These are phyloP conservation scores for Aristolochia fimbriata DNA, from an alignment of 164 flowering plant genomes.

Conservation along the genomic window DNA sequence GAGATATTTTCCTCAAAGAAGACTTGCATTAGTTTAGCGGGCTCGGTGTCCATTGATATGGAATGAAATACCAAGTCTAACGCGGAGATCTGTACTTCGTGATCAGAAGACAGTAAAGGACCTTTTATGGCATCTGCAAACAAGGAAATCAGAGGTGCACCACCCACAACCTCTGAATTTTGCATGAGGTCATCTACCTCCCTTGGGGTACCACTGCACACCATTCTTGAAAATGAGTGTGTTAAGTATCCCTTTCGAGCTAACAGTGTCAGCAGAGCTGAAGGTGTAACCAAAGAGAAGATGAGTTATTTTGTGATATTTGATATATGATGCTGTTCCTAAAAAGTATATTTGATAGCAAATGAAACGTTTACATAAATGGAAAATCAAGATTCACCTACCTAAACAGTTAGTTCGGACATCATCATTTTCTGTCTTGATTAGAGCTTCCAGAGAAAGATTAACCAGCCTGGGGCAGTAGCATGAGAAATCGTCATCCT, in stretches of 20 bases:
- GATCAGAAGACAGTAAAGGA: slow-evolving; percentile 83
- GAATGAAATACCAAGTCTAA: slow-evolving; percentile 53
- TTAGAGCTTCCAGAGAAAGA: slow-evolving; percentile 59
- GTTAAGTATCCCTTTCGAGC: slow-evolving; percentile 46
- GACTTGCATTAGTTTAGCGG: slow-evolving; percentile 27
- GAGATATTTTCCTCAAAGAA: slow-evolving; percentile 76
- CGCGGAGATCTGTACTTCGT: slow-evolving; percentile 62
- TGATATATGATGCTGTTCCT: not conserved
- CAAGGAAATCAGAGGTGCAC: slow-evolving; percentile 31
- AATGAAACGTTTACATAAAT: not conserved
- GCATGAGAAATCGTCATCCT: slow-evolving; percentile 27
- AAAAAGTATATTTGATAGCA: not conserved
- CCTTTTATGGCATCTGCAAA: slow-evolving; percentile 92
- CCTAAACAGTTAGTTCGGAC: slow-evolving; percentile 83
- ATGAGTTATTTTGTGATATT: no score
- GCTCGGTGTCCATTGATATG: slow-evolving; percentile 34
- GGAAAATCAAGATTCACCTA: slow-evolving; percentile 15
- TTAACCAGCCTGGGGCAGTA: slow-evolving; percentile 47
- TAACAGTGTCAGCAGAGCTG: slow-evolving; percentile 67
- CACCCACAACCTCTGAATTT: slow-evolving; percentile 24
- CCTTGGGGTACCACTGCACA: slow-evolving; percentile 12
- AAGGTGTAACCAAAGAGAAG: slow-evolving; percentile 1
- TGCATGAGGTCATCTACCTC: slow-evolving; percentile 42
- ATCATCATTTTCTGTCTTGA: slow-evolving; percentile 78
- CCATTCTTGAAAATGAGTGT: slow-evolving; percentile 21